Conservation (phyloP, 257 asterid species). For the Solanum tarapatanum region DNA sequence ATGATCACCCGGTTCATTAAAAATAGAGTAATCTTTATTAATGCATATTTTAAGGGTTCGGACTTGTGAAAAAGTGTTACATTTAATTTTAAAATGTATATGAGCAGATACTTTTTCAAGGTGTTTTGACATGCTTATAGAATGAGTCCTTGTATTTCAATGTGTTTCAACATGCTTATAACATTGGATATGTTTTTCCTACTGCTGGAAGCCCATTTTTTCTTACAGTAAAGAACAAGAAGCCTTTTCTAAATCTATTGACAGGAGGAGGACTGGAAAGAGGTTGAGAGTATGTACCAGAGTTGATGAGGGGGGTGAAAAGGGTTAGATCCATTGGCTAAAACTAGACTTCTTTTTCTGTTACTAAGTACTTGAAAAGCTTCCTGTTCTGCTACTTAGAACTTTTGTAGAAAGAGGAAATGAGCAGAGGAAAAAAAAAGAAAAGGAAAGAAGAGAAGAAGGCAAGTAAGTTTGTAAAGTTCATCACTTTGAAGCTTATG, state of each 20-base stretch:
- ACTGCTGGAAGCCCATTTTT: background rate
- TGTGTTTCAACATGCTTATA: background rate
- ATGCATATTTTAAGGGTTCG: background rate
- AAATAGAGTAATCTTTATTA: background rate
- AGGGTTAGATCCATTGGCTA: background rate
- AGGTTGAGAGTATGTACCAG: background rate
- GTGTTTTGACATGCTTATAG: background rate
- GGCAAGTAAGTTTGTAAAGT: background rate
- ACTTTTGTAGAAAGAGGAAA: background rate
- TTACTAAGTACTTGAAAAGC: background rate
- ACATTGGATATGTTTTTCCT: background rate
- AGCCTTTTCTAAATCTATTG: background rate
- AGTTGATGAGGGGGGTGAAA: background rate
- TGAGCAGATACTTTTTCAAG: background rate
- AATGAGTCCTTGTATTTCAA: background rate
- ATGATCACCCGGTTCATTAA: background rate
- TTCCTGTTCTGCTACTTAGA: background rate
- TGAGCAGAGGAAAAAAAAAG: background rate
- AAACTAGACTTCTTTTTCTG: background rate
- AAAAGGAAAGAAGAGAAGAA: background rate
- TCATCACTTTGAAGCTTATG: background rate
- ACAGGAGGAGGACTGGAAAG: background rate
- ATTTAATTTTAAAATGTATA: background rate
- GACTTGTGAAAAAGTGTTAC: background rate
- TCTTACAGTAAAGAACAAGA: background rate